A percentile compares a stretch with the other conserved stretches of the same genome.
Conservation (phyloP, 306 rosid species). For the Quercus bicolor region DNA sequence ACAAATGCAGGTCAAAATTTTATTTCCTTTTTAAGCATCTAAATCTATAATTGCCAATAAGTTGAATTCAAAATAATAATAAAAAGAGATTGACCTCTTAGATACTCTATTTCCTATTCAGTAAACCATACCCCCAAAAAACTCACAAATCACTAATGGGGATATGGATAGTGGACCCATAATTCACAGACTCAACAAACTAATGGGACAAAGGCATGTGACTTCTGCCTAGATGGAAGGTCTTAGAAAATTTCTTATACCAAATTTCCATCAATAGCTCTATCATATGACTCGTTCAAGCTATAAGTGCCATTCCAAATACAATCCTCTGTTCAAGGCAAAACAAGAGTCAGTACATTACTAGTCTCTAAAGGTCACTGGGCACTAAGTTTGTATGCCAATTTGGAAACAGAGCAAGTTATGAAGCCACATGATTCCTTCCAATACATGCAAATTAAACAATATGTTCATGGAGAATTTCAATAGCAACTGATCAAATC, state of each 20-base stretch:
- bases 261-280: background rate
- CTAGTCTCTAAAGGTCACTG: background rate
- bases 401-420: conserved; percentile 1
- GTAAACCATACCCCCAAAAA: background rate
- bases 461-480: background rate
- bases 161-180: background rate
- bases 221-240: background rate
- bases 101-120: background rate
- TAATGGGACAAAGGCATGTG: conserved; percentile 1
- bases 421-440: background rate
- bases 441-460: background rate
- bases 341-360: background rate
- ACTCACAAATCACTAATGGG: background rate
- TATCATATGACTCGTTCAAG: background rate
- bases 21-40: background rate
- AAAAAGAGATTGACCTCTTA: background rate
- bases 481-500: background rate
- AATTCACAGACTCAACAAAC: background rate
- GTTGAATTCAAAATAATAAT: background rate
- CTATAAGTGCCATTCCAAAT: background rate
- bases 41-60: background rate
- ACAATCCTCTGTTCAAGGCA: background rate
- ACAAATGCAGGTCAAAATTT: background rate
- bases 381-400: background rate
- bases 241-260: background rate